Evolutionary conservation across 2,329 filamentous ascomycete genomes (phyloP).

Genomic region (Diaporthe citrichinensis): DNA sequence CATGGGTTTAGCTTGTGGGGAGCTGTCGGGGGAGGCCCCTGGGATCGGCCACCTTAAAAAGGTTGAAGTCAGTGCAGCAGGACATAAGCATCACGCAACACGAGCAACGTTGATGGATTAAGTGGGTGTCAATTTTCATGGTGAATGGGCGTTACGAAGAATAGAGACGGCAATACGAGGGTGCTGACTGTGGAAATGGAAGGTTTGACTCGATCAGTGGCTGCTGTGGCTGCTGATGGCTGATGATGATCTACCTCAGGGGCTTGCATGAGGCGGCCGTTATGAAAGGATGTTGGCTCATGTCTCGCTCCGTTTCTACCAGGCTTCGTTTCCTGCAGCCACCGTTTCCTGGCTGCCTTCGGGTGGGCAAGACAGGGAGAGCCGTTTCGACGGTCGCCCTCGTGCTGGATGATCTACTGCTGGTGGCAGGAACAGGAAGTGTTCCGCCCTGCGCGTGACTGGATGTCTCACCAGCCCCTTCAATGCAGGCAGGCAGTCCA

Average conservation of each 20-base stretch:
- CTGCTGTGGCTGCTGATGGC: conserved; percentile 2
- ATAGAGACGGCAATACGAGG: neutral
- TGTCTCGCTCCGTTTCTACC: too few relatives aligned
- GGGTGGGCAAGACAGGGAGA: neutral
- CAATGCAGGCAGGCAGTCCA: neutral
- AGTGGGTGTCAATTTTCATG: neutral
- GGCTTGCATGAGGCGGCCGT: conserved; percentile 31
- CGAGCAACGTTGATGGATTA: neutral
- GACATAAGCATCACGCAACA: neutral
- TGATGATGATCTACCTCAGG: conserved; percentile 27
- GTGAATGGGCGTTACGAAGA: neutral
- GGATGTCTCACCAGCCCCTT: conserved; percentile 28
- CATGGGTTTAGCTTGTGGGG: conserved; percentile 25
- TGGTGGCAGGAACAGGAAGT: conserved; percentile 6
- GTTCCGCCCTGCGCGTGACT: conserved; percentile 24
- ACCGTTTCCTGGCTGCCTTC: neutral
- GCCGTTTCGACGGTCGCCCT: neutral
- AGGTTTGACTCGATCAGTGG: conserved; percentile 14
- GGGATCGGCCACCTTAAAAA: conserved; percentile 16
- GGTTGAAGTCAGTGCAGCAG: neutral
- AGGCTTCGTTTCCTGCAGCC: neutral
- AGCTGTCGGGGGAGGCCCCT: conserved; percentile 12
- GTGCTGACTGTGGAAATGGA: conserved; percentile 1
- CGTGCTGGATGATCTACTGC: neutral
- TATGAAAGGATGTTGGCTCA: conserved; percentile 11